Base-by-base conservation (phyloP, 805 yeast genomes). In the Metschnikowia aberdeeniae region DNA sequence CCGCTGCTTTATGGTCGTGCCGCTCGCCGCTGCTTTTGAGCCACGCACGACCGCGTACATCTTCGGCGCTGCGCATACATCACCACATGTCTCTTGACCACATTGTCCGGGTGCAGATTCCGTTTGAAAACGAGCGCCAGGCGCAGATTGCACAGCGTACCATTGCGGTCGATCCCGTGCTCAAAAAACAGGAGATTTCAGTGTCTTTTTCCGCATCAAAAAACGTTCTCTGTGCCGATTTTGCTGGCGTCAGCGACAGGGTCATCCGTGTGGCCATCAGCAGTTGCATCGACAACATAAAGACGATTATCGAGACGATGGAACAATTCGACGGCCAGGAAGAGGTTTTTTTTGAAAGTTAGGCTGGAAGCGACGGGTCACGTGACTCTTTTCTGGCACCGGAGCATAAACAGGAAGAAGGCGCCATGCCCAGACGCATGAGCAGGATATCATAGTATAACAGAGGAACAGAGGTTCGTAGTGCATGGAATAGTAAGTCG, bases 261-360 rank as follows among this genome's bases (percentile, higher is more conserved):
- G 82, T 82, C 6, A 75, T 89, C 42, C 70, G 97, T 50, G 95
- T 89, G 5, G 95, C 95, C 7, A 87, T 86, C 14, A 88, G 89
- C 63, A 84, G 84, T 52, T 77, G 86, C 13, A 70, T 90, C 44
- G 96, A 89, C 58, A 83, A 82, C 50, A 62, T 88, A 45, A 84
- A 84, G 57, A 82, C 93, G 0, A 77, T 86, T 3, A 68, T 89
- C 1, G 97, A 89, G 67, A 83, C 95, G 45, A 68, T 89, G 53
- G 95, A 87, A 46, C 85, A 80, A 60, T 80, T 85, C 60, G 82
- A 74, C 47, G 75, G 68, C 3, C 54, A 62, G 48, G 50, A 63
- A 50, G 57, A 53, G 19, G 47, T 48, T 2, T n/a, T 58, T 7
- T 64, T 63, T 27, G 34, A 14, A n/a, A n/a, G n/a, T n/a, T n/a